These are phyloP conservation scores for Hyparrhenia diplandra DNA, from an alignment of 176 grass and related monocot species.

Conservation along the genomic window DNA sequence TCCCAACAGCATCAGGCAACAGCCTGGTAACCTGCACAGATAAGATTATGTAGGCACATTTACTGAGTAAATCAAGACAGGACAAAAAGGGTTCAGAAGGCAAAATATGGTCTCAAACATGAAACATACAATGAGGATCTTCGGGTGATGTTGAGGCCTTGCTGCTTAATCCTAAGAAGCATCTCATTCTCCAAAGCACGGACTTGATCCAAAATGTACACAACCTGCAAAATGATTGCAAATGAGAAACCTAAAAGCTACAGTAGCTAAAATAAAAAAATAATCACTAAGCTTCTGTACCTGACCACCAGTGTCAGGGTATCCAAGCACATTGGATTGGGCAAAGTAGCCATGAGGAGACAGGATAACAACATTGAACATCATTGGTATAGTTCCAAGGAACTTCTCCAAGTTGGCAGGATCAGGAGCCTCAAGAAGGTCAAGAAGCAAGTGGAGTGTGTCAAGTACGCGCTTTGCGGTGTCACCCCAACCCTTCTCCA, in stretches of 20 bases:
- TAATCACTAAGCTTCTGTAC: constrained; percentile 22
- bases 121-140: constrained; percentile 85
- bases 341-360: constrained; percentile 97
- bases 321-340: constrained; percentile 95
- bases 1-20: constrained; percentile 95
- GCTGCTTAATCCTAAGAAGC: constrained; percentile 98
- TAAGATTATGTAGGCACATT: not conserved
- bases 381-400: constrained; percentile 85
- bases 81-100: not conserved
- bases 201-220: constrained; percentile 99
- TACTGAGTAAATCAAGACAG: not conserved
- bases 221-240: constrained; percentile 46
- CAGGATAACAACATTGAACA: constrained; percentile 97
- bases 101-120: not conserved
- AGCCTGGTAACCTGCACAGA: constrained; percentile 78
- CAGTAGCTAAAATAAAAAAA: not conserved
- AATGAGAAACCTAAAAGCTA: not conserved
- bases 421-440: constrained; percentile 97
- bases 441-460: constrained; percentile 83
- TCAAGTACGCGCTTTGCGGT: constrained; percentile 59
- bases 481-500: constrained; percentile 99
- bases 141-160: constrained; percentile 94
- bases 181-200: constrained; percentile 94
- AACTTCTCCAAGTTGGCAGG: constrained; percentile 94
- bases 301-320: constrained; percentile 98